Base-by-base conservation (phyloP, 495 filamentous ascomycete genomes). In the Niebla homalea region DNA sequence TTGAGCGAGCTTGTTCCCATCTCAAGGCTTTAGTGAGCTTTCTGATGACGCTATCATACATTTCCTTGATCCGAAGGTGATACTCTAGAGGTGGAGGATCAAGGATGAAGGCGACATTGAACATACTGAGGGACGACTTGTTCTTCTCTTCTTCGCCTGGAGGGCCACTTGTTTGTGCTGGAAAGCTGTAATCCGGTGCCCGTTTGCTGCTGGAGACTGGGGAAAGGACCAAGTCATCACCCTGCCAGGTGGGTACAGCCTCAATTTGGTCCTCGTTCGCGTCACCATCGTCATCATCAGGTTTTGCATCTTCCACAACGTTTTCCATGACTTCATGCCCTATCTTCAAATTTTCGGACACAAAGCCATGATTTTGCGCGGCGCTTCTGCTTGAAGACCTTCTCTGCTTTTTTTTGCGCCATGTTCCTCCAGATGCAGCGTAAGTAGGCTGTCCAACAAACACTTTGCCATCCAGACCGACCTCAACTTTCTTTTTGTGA, bases 51-150 rank as follows among this genome's bases (percentile, higher is more conserved):
- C 94, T 80, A 47, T 87, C 75, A 60, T 89, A 94, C 61, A 96
- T 81, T 45, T 90, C 80, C 48, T 80, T 75, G 42, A 88, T 73
- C 19, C 87, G 72, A 44, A 80, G 69, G 42, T 83, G 81, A 57
- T 82, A 82, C 62, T 93, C 86, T 38, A 85, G 66, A 43, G 81
- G 73, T 36, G 85, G 84, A 3, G 86, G 83, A 58, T 85, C 81
- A 43, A 95, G 67, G 32, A 94, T 84, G 66, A 96, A 97, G 14
- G 95, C 87, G 32, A 96, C 78, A 67, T 97, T 89, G 63, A 98
- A 98, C 89, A 96, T 95, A 20, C 79, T 88, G 85, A 98, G 89
- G 39, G 71, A 66, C 46, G 59, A 59, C 25, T 67, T 61, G 22
- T 66, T 65, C 14, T 58, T 59, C 59, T 67, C 49, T 72, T 71